Evolutionary conservation across 345 rosid species (phyloP).

Genomic region (Adansonia digitata): DNA sequence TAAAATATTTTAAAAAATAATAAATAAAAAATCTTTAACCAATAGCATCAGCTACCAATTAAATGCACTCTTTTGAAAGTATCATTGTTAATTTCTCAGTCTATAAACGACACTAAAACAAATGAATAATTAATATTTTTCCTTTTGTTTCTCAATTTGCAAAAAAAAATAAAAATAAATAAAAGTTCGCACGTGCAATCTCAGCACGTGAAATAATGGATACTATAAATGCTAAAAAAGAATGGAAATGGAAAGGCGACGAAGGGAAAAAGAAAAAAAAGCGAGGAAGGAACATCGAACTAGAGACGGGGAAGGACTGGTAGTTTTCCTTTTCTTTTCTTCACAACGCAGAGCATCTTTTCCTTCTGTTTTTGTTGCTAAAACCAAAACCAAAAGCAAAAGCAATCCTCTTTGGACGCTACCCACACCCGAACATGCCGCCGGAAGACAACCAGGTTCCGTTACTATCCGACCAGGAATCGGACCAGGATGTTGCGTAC

Average conservation of each 20-base stretch:
- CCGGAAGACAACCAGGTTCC: constrained; percentile 23
- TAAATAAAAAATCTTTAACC: no score
- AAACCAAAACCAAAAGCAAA: neutral
- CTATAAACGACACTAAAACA: no score
- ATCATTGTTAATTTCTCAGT: no score
- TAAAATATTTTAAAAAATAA: no score
- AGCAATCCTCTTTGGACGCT: neutral
- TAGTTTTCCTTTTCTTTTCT: neutral
- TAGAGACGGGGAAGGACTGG: neutral
- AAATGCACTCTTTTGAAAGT: no score
- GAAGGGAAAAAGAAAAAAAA: neutral
- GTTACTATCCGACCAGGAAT: constrained; percentile 24
- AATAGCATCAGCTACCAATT: no score
- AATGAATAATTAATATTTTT: no score
- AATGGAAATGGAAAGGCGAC: neutral
- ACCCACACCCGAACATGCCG: constrained; percentile 10
- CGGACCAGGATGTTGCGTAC: constrained; percentile 49
- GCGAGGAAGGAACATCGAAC: neutral
- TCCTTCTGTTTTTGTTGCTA: neutral
- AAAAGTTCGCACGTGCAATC: neutral
- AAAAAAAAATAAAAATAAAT: no score
- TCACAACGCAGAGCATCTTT: neutral
- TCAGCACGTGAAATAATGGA: neutral
- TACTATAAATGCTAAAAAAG: no score
- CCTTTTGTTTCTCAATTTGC: no score